These are phyloP conservation scores for Neocatenulostroma microsporum DNA, from an alignment of 2,329 filamentous ascomycete genomes.

Conservation along the genomic window DNA sequence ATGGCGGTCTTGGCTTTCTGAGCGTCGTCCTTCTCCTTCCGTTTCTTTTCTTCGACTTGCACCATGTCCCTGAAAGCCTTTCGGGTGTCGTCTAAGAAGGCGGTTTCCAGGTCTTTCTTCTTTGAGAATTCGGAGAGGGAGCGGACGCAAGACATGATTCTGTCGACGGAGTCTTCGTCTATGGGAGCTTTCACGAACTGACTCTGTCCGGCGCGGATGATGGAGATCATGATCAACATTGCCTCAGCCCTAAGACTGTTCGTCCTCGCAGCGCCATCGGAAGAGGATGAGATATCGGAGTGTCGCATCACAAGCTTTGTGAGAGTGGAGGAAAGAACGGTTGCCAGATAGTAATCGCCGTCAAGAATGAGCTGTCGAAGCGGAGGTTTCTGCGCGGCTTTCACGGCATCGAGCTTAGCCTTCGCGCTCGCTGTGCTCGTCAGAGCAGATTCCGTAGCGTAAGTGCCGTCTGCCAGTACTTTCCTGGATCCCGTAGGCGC, in stretches of 20 bases:
- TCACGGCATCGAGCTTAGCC: conserved; percentile 90
- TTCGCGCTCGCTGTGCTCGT: conserved; percentile 86
- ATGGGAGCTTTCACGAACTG: conserved; percentile 96
- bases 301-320: conserved; percentile 98
- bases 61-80: conserved; percentile 98
- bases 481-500: conserved; percentile 79
- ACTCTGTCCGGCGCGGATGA: conserved; percentile 96
- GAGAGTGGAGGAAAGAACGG: conserved; percentile 89
- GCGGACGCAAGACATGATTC: conserved; percentile 95
- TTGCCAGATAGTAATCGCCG: conserved; percentile 91
- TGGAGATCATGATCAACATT: conserved; percentile 99
- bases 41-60: conserved; percentile 93
- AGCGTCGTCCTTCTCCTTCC: conserved; percentile 84
- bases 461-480: conserved; percentile 91
- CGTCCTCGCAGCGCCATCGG: conserved; percentile 76
- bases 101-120: conserved; percentile 82
- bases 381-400: conserved; percentile 92
- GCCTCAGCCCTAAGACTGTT: conserved; percentile 93
- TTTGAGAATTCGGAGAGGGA: conserved; percentile 83
- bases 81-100: conserved; percentile 89
- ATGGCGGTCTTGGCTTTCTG: conserved; percentile 91
- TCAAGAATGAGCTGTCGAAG: conserved; percentile 91
- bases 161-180: conserved; percentile 95
- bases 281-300: conserved; percentile 80
- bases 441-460: conserved; percentile 91